phyloP scores from a whole-genome alignment of 2,329 filamentous ascomycete genomes.

The Colletotrichum chlorophyti region DNA sequence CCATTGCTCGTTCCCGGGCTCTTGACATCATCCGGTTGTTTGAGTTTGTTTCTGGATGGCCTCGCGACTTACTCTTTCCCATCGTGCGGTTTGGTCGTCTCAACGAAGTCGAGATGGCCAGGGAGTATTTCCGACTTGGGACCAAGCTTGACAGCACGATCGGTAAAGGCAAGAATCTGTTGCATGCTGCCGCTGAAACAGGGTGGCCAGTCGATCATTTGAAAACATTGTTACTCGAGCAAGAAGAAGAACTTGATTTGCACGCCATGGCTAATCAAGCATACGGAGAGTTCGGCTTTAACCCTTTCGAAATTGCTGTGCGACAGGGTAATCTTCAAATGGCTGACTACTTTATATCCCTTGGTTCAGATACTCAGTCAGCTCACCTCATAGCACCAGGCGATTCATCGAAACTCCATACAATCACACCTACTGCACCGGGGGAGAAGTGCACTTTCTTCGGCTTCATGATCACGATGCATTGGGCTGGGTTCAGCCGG shows the following conservation, averaged over 20 bases:
- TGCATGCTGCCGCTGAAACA: not conserved
- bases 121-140: not conserved
- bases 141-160: not conserved
- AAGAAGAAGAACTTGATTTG: not conserved
- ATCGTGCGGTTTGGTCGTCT: not conserved
- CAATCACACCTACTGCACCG: no score
- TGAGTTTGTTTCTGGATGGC: not conserved
- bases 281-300: not conserved
- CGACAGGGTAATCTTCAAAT: not conserved
- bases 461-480: no score
- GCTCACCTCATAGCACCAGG: not conserved
- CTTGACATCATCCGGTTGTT: not conserved
- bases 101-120: not conserved
- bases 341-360: fast-evolving
- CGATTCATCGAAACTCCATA: not conserved
- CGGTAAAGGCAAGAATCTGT: not conserved
- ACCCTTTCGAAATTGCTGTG: not conserved
- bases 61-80: not conserved
- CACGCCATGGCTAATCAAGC: fast-evolving
- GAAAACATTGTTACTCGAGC: not conserved
- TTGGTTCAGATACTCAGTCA: not conserved
- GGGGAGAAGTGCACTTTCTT: no score
- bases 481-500: no score
- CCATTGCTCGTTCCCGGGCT: not conserved
- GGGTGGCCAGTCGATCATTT: not conserved